Base-by-base conservation (phyloP, 2,329 filamentous ascomycete species). In the Scedosporium minutisporum region DNA sequence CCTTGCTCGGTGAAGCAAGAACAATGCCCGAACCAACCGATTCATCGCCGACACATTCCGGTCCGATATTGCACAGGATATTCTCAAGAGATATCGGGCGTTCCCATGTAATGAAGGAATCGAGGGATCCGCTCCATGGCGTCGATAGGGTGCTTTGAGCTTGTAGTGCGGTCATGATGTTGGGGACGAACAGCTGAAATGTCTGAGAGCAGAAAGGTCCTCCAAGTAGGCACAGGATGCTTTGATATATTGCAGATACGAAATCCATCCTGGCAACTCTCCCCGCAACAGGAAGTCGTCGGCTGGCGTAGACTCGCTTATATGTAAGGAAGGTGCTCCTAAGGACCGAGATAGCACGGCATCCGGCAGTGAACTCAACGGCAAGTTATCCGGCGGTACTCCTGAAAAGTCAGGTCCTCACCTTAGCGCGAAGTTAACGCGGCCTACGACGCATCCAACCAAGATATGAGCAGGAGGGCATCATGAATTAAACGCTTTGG, bases 1-100 rank as follows among this genome's bases (percentile, higher is more conserved):
- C 66, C 42, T 74, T 81, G 65, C 79, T 81, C 4, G 84, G 84
- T 46, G 79, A 81, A 16, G 84, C 84, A 68, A 87, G 74, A n/a
- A 87, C 81, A 41, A 81, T 69, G 2, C 84, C 84, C 1, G 78
- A 69, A 41, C 69, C 72, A 4, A 78, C 82, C 2, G 79, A 80
- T 10, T 70, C 64, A 14, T 77, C 77, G 65, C 80, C 72, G 66
- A 80, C 80, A 27, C 84, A 84, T 62, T 71, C 71, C 7, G 81
- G 71, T 3, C 84, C 84, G 65, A 87, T 85, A 68, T 87, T 87
- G 73, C 48, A 53, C 16, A 53, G 48, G 48, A 53, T 53, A 53
- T 53, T 53, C 21, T 18, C 48, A 4, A 53, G 21, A 25, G 48
- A n/a, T 18, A 53, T 53, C n/a, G 48, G 48, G 2, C 48, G 48